Percentiles rank a stretch among this genome's conserved stretches.
Evolutionary conservation across 148 eudicot species (phyloP).

Genomic region (Fagopyrum tataricum): DNA sequence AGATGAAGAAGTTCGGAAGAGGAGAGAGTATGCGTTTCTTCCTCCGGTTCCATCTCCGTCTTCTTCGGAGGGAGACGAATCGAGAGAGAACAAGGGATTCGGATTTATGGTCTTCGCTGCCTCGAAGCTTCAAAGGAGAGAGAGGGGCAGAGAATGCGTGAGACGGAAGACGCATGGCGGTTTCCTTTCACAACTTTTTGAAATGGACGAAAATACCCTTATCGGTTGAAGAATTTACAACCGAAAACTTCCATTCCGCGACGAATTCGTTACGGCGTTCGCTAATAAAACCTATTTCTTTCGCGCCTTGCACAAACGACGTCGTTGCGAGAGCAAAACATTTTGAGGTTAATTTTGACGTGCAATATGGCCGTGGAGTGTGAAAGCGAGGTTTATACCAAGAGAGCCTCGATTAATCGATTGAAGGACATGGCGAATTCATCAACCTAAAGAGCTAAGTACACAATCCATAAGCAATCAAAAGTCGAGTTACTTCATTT

Average conservation of each 20-base stretch:
- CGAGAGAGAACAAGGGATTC: not conserved
- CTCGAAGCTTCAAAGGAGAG: slow-evolving; percentile 8
- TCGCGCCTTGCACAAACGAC: not conserved
- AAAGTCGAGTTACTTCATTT: no score
- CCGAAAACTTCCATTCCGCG: not conserved
- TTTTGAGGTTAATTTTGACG: no score
- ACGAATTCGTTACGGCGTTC: not conserved
- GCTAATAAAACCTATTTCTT: not conserved
- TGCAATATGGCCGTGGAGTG: no score
- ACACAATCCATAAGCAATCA: no score
- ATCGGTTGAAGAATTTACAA: not conserved
- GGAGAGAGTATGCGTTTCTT: slow-evolving; percentile 14
- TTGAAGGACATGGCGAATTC: no score
- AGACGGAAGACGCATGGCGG: not conserved
- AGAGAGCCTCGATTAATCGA: no score
- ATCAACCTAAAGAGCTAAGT: no score
- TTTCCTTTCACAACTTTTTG: not conserved
- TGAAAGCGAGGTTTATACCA: no score
- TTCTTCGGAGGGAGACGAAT: not conserved
- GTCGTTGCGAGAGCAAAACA: not conserved
- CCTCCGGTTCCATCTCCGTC: slow-evolving; percentile 8
- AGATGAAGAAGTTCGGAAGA: slow-evolving; percentile 25
- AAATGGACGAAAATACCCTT: slow-evolving; percentile 5
- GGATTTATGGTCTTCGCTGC: not conserved
- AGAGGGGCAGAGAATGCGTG: not conserved